These are phyloP conservation scores for Gamarada debralockiae DNA, from an alignment of 495 filamentous ascomycete species.

Conservation along the genomic window DNA sequence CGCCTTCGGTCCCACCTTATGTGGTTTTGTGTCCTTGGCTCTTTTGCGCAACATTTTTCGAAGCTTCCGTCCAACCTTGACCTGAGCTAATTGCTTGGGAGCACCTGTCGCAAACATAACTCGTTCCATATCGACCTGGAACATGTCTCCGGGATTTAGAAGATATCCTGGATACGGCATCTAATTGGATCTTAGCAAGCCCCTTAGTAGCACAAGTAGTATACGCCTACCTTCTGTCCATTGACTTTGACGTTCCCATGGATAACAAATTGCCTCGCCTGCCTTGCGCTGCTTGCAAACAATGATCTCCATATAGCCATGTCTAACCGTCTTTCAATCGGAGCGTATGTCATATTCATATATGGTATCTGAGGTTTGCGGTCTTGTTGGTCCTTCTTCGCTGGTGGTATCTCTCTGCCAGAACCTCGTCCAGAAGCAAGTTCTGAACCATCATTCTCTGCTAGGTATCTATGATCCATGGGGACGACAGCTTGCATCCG, in stretches of 20 bases:
- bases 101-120: slow-evolving; percentile 85
- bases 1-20: slow-evolving; percentile 4
- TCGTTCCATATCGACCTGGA: slow-evolving; percentile 85
- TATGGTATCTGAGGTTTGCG: slow-evolving; percentile 52
- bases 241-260: slow-evolving; percentile 95
- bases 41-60: slow-evolving; percentile 23
- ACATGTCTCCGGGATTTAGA: slow-evolving; percentile 96
- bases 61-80: slow-evolving; percentile 4
- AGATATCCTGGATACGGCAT: slow-evolving; percentile 92
- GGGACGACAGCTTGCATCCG: slow-evolving; percentile 74
- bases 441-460: slow-evolving; percentile 73
- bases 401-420: slow-evolving; percentile 43
- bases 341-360: slow-evolving; percentile 89
- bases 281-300: slow-evolving; percentile 91
- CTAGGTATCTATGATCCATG: slow-evolving; percentile 77
- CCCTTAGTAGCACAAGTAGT: not conserved
- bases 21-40: slow-evolving; percentile 15
- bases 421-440: slow-evolving; percentile 78
- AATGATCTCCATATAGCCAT: slow-evolving; percentile 87
- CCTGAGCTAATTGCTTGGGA: slow-evolving; percentile 45
- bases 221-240: slow-evolving; percentile 72
- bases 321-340: slow-evolving; percentile 85
- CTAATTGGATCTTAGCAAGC: slow-evolving; percentile 36
- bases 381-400: not conserved
- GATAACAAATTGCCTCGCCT: slow-evolving; percentile 89